Percentiles rank a stretch among this genome's conserved stretches.
Conservation (phyloP, 345 rosid species). For the Diplotaxis tenuifolia region DNA sequence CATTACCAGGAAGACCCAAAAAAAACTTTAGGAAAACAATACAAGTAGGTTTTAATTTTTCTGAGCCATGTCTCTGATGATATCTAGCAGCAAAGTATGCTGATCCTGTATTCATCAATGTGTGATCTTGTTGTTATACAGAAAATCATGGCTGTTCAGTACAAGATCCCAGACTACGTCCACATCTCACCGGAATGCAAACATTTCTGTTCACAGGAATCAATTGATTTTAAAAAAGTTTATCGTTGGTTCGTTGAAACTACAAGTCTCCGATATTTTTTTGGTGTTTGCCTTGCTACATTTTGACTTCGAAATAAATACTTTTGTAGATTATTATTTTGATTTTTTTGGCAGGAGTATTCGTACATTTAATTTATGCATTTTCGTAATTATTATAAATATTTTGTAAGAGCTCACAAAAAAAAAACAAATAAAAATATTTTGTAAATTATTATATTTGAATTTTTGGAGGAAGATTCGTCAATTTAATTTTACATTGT, state of each 20-base stretch:
- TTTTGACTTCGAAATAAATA: not conserved
- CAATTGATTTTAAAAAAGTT: conserved; percentile 17
- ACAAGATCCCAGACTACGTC: not conserved
- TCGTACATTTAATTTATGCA: no score
- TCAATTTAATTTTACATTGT: no score
- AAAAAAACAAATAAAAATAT: no score
- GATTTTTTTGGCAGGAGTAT: no score
- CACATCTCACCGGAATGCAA: not conserved
- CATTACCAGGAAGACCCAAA: not conserved
- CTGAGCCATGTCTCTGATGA: not conserved
- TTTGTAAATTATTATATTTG: conserved; percentile 15
- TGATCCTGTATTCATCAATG: not conserved
- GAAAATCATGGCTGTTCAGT: not conserved
- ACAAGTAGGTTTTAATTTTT: not conserved
- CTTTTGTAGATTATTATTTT: not conserved
- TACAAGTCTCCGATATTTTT: not conserved
- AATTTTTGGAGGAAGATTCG: no score
- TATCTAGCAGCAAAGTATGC: not conserved
- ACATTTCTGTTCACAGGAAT: conserved; percentile 3
- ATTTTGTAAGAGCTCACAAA: no score
- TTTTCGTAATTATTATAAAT: no score
- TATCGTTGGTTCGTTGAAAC: not conserved
- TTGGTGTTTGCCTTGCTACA: not conserved
- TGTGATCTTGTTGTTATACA: not conserved
- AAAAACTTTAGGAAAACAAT: not conserved